Evolutionary conservation across 2,329 filamentous ascomycete species (phyloP).

Genomic region (Scedosporium apiospermum): DNA sequence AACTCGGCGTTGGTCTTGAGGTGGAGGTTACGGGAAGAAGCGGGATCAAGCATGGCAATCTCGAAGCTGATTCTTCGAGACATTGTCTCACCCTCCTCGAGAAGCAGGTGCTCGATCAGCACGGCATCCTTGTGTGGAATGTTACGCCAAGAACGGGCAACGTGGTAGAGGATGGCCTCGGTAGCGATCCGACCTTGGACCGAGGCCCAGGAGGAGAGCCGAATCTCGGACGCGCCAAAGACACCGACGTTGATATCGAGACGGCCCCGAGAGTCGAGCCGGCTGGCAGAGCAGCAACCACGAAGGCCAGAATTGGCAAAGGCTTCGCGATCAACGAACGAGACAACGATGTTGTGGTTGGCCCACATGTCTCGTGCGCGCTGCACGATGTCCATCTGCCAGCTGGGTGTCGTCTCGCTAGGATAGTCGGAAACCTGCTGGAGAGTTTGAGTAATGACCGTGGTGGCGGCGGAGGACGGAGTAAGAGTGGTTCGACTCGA

Average conservation of each 20-base stretch:
- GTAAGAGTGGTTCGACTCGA: slow-evolving; percentile 8
- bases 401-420: not conserved
- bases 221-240: slow-evolving; percentile 17
- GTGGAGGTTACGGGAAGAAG: slow-evolving; percentile 15
- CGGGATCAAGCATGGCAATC: slow-evolving; percentile 18
- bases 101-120: slow-evolving; percentile 22
- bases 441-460: not conserved
- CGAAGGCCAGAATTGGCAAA: slow-evolving; percentile 17
- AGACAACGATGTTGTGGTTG: slow-evolving; percentile 13
- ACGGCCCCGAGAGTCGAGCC: slow-evolving; percentile 9
- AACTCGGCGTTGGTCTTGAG: slow-evolving; percentile 20
- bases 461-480: not conserved
- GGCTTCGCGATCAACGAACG: slow-evolving; percentile 14
- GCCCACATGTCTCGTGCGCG: slow-evolving; percentile 16
- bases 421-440: not conserved
- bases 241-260: slow-evolving; percentile 17
- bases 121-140: slow-evolving; percentile 19
- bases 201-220: slow-evolving; percentile 15
- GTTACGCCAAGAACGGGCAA: slow-evolving; percentile 17
- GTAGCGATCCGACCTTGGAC: slow-evolving; percentile 14
- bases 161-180: slow-evolving; percentile 25
- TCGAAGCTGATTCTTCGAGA: slow-evolving; percentile 23
- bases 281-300: slow-evolving; percentile 17
- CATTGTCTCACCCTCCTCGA: slow-evolving; percentile 15
- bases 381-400: slow-evolving; percentile 11